Conservation (phyloP, 164 flowering plant genomes). For the Kalanchoe fedtschenkoi region DNA sequence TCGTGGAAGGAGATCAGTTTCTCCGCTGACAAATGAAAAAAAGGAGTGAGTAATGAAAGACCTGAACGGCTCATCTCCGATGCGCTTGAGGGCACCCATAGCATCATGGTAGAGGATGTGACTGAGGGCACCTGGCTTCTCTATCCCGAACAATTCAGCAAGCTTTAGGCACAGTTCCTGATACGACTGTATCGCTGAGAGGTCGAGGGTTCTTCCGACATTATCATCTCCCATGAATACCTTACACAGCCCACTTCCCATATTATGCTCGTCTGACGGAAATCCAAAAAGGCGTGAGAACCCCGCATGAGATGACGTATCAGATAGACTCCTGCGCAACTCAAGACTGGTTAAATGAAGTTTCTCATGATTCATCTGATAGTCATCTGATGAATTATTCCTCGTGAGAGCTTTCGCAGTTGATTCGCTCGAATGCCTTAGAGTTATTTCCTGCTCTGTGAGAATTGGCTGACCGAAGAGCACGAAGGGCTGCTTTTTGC, state of each 20-base stretch:
- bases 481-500: constrained; percentile 46
- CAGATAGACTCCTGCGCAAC: constrained; percentile 10
- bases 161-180: constrained; percentile 58
- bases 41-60: constrained; percentile 12
- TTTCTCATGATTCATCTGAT: constrained; percentile 19
- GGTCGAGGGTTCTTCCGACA: constrained; percentile 73
- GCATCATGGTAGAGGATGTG: constrained; percentile 53
- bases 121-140: constrained; percentile 32
- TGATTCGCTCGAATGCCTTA: constrained; percentile 22
- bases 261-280: constrained; percentile 19
- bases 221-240: constrained; percentile 75
- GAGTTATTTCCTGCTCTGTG: constrained; percentile 63
- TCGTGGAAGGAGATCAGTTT: too few species aligned
- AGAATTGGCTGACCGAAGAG: constrained; percentile 89
- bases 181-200: constrained; percentile 66
- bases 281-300: constrained; percentile 24
- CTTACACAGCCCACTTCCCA: constrained; percentile 62
- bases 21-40: too few species aligned
- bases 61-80: constrained; percentile 82
- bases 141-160: constrained; percentile 52
- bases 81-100: constrained; percentile 44
- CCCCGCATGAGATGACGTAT: constrained; percentile 22
- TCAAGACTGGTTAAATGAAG: constrained; percentile 19
- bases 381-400: constrained; percentile 37
- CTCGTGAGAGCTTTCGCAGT: constrained; percentile 21